Evolutionary conservation across 78 protist genomes (phyloP), one percentile per base, ranked within the genome.

Genomic region (Dictyostelium brefeldianum): DNA sequence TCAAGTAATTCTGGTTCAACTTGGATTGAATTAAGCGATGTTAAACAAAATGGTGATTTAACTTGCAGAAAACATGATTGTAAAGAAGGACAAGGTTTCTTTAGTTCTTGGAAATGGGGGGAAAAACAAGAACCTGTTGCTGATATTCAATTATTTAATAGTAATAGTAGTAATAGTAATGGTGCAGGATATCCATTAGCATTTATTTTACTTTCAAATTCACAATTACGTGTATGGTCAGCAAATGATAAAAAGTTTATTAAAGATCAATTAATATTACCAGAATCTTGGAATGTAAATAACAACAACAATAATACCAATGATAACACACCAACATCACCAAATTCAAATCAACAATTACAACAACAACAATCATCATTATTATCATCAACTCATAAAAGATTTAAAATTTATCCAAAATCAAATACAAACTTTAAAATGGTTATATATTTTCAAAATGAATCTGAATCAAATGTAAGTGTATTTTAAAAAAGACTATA

Each of bases 401-500:
- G 77, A 31, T 77, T 87, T 56, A 87, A 87, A 31, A 43, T 87
- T 15, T 77, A 87, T 31, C 59, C 20, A 64, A 51, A 31, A 20
- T 31, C 70, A 9, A 12, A 46, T 20, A 36, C 12, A 25, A 18
- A 10, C 36, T 87, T 53, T 46, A 4, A 48, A 17, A 20, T 87
- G 47, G 56, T 87, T 22, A 11, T 87, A 17, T 87, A 64, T 65
- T 47, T 65, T n/a, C 83, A 87, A 65, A 0, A 77, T 8, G 83
- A 77, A 20, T 20, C 53, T 31, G 85, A 87, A 74, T 87, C 93
- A 29, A 29, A 83, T 50, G 90, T 83, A 83, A 41, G 81, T 80
- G 22, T 5, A n/a, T n/a, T n/a, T n/a, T n/a, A n/a, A n/a, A n/a
- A n/a, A n/a, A n/a, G n/a, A n/a, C n/a, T n/a, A n/a, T n/a, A n/a